A percentile compares a stretch with the other conserved stretches of the same genome.
These are phyloP conservation scores for Hygrocybe punicea DNA, from an alignment of 768 basidiomycete species.

Conservation along the genomic window DNA sequence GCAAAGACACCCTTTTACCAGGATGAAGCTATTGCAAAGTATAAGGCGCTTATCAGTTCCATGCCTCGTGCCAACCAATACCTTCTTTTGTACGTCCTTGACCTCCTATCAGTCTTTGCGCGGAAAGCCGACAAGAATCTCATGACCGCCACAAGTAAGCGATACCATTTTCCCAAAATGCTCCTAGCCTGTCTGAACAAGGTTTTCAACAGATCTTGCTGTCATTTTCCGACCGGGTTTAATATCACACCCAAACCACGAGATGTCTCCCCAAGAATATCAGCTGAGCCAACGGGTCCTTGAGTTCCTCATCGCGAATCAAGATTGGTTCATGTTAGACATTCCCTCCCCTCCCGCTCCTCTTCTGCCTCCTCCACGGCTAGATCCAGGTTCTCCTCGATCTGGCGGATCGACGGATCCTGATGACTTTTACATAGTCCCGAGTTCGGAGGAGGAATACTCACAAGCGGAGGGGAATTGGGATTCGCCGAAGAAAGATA, in stretches of 20 bases:
- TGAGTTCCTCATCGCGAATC: constrained; percentile 94
- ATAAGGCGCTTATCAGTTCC: constrained; percentile 77
- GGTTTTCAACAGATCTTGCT: constrained; percentile 67
- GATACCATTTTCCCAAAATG: not conserved
- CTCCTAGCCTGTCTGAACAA: not conserved
- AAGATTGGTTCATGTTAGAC: constrained; percentile 92
- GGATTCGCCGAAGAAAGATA: constrained; percentile 46
- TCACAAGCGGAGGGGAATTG: constrained; percentile 47
- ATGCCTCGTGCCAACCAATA: constrained; percentile 92
- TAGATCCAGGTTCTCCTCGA: constrained; percentile 8
- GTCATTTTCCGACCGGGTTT: constrained; percentile 96
- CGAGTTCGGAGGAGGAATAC: constrained; percentile 50
- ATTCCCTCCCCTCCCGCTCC: constrained; percentile 64
- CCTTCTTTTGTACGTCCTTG: constrained; percentile 94
- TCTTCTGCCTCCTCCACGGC: constrained; percentile 10
- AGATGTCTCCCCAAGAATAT: constrained; percentile 83
- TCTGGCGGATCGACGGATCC: constrained; percentile 33
- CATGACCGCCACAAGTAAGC: constrained; percentile 92
- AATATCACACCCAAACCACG: constrained; percentile 84
- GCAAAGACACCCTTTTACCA: constrained; percentile 67
- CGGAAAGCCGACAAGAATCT: constrained; percentile 87
- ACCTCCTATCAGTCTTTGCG: constrained; percentile 92
- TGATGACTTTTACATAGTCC: constrained; percentile 44
- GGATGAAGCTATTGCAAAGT: constrained; percentile 70
- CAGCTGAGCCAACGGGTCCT: constrained; percentile 84